Evolutionary conservation across 73 alveolate genomes (phyloP).

Genomic region (Paramecium caudatum): DNA sequence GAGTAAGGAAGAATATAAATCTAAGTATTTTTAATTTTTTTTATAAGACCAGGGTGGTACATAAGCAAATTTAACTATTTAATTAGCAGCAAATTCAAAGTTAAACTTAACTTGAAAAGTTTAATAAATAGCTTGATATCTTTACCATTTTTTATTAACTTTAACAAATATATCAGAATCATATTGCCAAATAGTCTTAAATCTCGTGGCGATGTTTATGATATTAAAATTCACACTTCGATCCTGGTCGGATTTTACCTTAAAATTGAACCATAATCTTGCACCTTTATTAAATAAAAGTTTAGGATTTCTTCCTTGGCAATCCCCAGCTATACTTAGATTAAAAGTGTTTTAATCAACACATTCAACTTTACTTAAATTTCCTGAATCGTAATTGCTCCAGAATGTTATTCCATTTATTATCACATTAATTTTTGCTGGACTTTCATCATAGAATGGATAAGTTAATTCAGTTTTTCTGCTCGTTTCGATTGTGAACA

Average conservation of each 20-base stretch:
- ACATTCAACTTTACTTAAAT: conserved; percentile 20
- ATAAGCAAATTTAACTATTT: conserved; percentile 15
- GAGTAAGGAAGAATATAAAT: background rate
- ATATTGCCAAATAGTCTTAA: background rate
- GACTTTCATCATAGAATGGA: background rate
- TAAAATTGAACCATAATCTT: conserved; percentile 46
- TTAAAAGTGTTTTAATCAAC: conserved; percentile 1
- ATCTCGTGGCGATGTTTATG: background rate
- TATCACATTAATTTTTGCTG: background rate
- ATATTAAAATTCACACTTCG: background rate
- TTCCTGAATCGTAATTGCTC: conserved; percentile 75
- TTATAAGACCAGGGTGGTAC: conserved; percentile 46
- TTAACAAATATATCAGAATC: conserved; percentile 34
- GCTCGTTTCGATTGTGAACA: background rate
- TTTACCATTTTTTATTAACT: background rate
- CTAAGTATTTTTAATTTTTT: conserved; percentile 21
- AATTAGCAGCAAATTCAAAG: conserved; percentile 5
- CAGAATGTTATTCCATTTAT: conserved; percentile 22
- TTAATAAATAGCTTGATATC: conserved; percentile 35
- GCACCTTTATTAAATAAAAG: background rate
- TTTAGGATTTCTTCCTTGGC: conserved; percentile 55
- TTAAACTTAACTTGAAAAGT: background rate
- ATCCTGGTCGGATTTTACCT: background rate
- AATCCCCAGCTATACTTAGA: conserved; percentile 58
- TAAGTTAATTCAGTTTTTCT: background rate